Conservation (phyloP, 768 basidiomycete genomes). For the Termitomyces sp. region DNA sequence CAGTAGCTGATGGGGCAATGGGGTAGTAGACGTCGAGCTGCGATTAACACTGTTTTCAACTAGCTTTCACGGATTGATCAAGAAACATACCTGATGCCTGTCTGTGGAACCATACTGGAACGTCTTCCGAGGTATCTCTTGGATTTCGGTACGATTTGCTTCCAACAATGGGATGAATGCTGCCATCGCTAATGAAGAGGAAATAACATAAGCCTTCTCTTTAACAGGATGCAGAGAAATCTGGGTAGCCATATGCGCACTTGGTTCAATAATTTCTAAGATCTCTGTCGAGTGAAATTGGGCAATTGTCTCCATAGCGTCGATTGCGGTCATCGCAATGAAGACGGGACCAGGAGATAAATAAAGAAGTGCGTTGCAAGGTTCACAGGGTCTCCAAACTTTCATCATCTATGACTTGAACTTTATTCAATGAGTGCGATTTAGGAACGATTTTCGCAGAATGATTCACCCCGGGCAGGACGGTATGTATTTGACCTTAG, state of each 20-base stretch:
- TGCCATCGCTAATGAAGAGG: neutral
- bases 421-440: neutral
- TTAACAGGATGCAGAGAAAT: neutral
- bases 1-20: constrained; percentile 10
- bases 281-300: constrained; percentile 24
- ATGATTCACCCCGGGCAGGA: no score
- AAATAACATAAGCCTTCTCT: neutral
- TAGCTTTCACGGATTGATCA: neutral
- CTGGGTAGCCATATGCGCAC: constrained; percentile 18
- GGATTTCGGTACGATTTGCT: constrained; percentile 39
- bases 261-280: constrained; percentile 24
- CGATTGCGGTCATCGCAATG: neutral
- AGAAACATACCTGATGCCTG: constrained; percentile 38
- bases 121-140: constrained; percentile 41
- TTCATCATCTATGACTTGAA: neutral
- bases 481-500: no score
- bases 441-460: neutral
- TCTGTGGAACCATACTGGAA: constrained; percentile 52
- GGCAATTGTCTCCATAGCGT: constrained; percentile 30
- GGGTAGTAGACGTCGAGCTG: constrained; percentile 72
- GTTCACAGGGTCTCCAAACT: neutral
- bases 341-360: neutral
- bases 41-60: neutral
- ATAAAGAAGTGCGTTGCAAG: neutral
- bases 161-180: constrained; percentile 36